These are phyloP conservation scores for Dictyostelium brefeldianum DNA, from an alignment of 78 protist genomes.

Conservation along the genomic window DNA sequence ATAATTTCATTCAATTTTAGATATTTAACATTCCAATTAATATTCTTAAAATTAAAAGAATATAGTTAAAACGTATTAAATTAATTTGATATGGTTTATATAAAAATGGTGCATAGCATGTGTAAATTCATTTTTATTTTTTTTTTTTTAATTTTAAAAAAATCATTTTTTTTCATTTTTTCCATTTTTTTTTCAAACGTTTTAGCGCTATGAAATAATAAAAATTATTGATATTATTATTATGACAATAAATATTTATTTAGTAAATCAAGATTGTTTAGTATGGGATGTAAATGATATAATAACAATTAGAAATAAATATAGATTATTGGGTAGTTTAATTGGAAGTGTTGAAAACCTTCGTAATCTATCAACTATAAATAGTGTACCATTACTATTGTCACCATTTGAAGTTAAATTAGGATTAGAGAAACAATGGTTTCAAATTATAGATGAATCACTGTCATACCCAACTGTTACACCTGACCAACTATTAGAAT, in stretches of 20 bases:
- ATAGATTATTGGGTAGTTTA: constrained; percentile 39
- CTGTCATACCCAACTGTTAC: not conserved
- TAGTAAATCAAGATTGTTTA: constrained; percentile 20
- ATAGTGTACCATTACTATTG: constrained; percentile 33
- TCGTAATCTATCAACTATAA: not conserved
- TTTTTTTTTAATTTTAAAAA: too few species aligned
- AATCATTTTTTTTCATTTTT: too few species aligned
- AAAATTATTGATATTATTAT: not conserved
- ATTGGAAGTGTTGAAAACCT: constrained; percentile 17
- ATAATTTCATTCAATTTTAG: not conserved
- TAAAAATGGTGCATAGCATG: too few species aligned
- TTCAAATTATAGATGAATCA: constrained; percentile 32
- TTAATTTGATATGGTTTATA: too few species aligned
- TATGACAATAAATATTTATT: constrained; percentile 10
- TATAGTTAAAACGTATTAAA: too few species aligned
- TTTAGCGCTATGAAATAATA: not conserved
- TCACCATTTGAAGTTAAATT: constrained; percentile 40
- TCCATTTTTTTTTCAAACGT: not conserved
- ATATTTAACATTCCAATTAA: not conserved
- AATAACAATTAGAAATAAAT: not conserved
- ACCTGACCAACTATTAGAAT: not conserved
- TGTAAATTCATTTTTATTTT: too few species aligned
- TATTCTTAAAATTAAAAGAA: too few species aligned
- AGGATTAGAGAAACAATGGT: constrained; percentile 57
- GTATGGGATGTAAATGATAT: constrained; percentile 64